A percentile compares a stretch with the other conserved stretches of the same genome.
phyloP scores from a whole-genome alignment of 805 yeast species.

The Wickerhamiella allomyrinae region DNA sequence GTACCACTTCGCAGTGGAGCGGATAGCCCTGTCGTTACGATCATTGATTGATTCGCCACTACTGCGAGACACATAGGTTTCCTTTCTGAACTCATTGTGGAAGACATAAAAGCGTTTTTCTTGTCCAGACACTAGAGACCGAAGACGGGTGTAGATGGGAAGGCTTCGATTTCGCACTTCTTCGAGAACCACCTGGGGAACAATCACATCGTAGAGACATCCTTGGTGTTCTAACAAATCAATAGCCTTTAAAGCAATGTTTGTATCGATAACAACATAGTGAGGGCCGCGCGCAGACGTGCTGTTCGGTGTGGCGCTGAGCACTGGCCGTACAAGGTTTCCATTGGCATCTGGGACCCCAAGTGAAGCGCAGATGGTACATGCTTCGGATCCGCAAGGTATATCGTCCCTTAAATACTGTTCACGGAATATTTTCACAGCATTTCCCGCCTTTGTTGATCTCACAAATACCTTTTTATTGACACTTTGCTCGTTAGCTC shows the following conservation, averaged over 20 bases:
- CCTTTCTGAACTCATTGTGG: constrained; percentile 78
- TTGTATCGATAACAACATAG: constrained; percentile 76
- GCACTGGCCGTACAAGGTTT: constrained; percentile 46
- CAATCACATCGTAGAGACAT: constrained; percentile 73
- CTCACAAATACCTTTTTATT: constrained; percentile 70
- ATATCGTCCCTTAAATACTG: constrained; percentile 87
- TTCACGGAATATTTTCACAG: constrained; percentile 82
- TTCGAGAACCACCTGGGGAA: constrained; percentile 92
- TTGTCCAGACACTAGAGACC: constrained; percentile 51
- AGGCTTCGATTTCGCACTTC: constrained; percentile 79
- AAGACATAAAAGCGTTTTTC: constrained; percentile 80
- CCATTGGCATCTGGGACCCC: constrained; percentile 42
- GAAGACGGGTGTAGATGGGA: constrained; percentile 74
- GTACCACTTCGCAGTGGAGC: constrained; percentile 63
- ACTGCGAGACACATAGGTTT: constrained; percentile 50
- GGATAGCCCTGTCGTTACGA: constrained; percentile 80
- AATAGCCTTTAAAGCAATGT: constrained; percentile 73
- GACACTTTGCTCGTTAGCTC: constrained; percentile 13
- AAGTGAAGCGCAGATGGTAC: constrained; percentile 47
- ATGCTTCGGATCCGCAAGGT: constrained; percentile 70
- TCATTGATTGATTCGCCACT: constrained; percentile 69
- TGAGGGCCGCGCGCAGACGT: constrained; percentile 45
- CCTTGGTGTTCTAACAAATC: constrained; percentile 69
- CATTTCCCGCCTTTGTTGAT: constrained; percentile 69
- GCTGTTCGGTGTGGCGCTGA: constrained; percentile 45